Evolutionary conservation across 257 asterid genomes (phyloP).

Genomic region (Solanum sejunctum): DNA sequence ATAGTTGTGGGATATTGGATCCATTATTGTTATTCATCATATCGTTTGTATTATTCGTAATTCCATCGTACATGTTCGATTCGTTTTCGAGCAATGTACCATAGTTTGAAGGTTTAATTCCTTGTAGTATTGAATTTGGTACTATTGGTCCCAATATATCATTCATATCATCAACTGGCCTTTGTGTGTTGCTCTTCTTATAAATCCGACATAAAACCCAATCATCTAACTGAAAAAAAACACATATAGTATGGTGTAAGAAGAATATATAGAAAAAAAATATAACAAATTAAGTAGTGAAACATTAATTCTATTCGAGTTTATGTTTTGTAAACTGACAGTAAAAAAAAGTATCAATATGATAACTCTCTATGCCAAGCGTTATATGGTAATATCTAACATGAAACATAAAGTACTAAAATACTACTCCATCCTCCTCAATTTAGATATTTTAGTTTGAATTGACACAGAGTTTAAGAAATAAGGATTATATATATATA

Average conservation of each 20-base stretch:
- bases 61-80: neutral
- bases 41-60: neutral
- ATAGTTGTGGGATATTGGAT: neutral
- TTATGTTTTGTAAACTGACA: neutral
- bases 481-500: too few species aligned
- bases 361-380: neutral
- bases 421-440: neutral
- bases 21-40: neutral
- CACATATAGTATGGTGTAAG: neutral
- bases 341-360: neutral
- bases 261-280: neutral
- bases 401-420: neutral
- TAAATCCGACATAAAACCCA: constrained; percentile 5
- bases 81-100: neutral
- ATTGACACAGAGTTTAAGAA: too few species aligned
- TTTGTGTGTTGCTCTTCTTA: neutral
- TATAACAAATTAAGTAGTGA: neutral
- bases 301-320: neutral
- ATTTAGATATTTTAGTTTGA: neutral
- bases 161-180: neutral
- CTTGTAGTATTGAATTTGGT: neutral
- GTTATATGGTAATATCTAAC: neutral
- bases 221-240: neutral
- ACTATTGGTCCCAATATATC: neutral
- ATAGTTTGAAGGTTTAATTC: neutral